Evolutionary conservation across 768 basidiomycete genomes (phyloP), one percentile per base, ranked within the genome.

Genomic region (Cystofilobasidium capitatum): DNA sequence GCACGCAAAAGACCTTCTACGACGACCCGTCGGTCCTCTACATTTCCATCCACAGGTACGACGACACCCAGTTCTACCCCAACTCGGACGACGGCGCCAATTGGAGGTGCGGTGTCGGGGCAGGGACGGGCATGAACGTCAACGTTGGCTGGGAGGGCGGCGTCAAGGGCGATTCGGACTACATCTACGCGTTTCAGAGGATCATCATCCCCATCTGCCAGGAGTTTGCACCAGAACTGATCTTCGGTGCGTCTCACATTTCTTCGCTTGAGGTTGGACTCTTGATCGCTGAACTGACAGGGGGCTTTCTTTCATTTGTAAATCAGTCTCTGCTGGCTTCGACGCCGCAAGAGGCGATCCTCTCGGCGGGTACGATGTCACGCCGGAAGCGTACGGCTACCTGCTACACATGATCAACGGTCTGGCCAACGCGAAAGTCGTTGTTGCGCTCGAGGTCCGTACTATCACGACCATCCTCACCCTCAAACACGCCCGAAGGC

Each of bases 371-470:
- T 97, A 93, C 73, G 81, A 85, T 71, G 93, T 99, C 69, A 83
- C 89, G 6, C 96, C 96, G 0, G 83, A 85, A 22, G 96, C 93
- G 6, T 99, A 91, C 76, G 91, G 91, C 0, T 96, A 98, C 73
- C 98, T 99, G 93, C 96, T 96, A 8, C 89, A 97, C 74, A 94
- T 99, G 91, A 81, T 99, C 12, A 83, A 86, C 45, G 85, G 87
- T 26, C 81, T 99, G 22, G 94, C 94, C 29, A 83, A 84, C 10
- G 96, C 96, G 3, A 88, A 85, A 72, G 73, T 99, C 20, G 89
- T 94, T 14, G 91, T 94, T 36, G 93, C 91, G 1, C 83, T 99
- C 47, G 96, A 99, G 83, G 94, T 94, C 65, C 64, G 10, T 39
- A 36, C 24, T 24, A 29, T 24, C 39, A 65, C 14, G 2, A 35